phyloP scores from a whole-genome alignment of 495 filamentous ascomycete species.

The Xylaria sp. region DNA sequence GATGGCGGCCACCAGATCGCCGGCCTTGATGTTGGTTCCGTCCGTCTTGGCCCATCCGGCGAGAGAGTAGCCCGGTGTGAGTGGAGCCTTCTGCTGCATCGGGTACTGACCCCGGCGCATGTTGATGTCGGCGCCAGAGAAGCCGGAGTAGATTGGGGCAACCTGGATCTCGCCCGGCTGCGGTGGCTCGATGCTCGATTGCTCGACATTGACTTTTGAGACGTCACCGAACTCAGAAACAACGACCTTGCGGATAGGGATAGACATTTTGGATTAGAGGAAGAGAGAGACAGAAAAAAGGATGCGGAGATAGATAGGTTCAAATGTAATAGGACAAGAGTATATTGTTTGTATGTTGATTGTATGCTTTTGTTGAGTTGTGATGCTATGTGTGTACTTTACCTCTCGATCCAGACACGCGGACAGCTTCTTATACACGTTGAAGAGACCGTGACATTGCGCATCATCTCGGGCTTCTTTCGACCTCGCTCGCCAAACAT shows the following conservation, averaged over 20 bases:
- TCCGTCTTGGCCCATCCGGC: constrained; percentile 44
- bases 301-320: not conserved
- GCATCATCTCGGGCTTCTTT: not conserved
- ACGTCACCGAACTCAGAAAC: constrained; percentile 46
- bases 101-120: constrained; percentile 54
- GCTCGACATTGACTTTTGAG: constrained; percentile 42
- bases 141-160: constrained; percentile 48
- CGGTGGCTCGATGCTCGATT: constrained; percentile 39
- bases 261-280: not conserved
- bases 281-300: not conserved
- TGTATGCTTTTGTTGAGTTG: not conserved
- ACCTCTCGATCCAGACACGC: not conserved
- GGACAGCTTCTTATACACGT: constrained; percentile 3
- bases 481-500: not conserved
- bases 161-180: constrained; percentile 48
- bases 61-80: constrained; percentile 53
- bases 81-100: constrained; percentile 45
- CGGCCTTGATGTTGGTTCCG: constrained; percentile 40
- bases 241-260: constrained; percentile 49
- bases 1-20: constrained; percentile 46
- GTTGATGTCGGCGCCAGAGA: constrained; percentile 51
- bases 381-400: not conserved
- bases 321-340: not conserved
- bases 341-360: not conserved
- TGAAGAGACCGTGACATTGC: not conserved